Conservation (phyloP, 768 basidiomycete genomes). For the Pleurotus salmoneostramineus region DNA sequence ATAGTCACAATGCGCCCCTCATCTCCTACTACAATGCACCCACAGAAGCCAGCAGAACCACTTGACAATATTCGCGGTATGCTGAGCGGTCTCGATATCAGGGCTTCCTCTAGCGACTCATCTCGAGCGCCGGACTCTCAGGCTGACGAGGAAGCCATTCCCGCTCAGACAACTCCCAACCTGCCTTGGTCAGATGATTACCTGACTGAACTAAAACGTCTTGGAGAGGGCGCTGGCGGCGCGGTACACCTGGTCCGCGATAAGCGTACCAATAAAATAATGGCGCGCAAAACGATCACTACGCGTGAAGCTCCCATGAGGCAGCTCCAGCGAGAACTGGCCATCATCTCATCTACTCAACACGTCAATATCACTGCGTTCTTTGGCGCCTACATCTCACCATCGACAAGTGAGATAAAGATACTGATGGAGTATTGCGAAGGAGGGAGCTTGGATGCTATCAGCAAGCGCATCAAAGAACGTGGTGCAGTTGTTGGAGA, state of each 20-base stretch:
- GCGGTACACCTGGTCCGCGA: constrained; percentile 94
- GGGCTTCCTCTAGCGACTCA: constrained; percentile 16
- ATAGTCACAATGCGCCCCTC: constrained; percentile 42
- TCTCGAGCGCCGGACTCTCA: constrained; percentile 8
- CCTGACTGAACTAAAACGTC: constrained; percentile 70
- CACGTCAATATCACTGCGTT: constrained; percentile 89
- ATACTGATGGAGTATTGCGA: constrained; percentile 92
- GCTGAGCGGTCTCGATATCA: constrained; percentile 31
- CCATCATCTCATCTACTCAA: constrained; percentile 80
- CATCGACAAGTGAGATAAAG: constrained; percentile 88
- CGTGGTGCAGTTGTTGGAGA: constrained; percentile 79
- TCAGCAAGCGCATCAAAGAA: constrained; percentile 81
- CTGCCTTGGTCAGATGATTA: constrained; percentile 62
- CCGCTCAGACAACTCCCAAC: constrained; percentile 16
- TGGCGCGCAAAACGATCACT: constrained; percentile 95
- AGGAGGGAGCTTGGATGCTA: constrained; percentile 85
- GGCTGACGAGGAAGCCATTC: constrained; percentile 19
- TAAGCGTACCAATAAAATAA: constrained; percentile 69
- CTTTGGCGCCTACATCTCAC: constrained; percentile 88
- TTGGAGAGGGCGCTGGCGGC: constrained; percentile 96
- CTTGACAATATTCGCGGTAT: constrained; percentile 33
- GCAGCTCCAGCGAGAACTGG: constrained; percentile 90
- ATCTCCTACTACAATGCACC: constrained; percentile 13
- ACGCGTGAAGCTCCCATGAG: constrained; percentile 87
- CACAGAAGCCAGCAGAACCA: constrained; percentile 26